Percentiles rank a stretch among this genome's conserved stretches.
Conservation (phyloP, 768 basidiomycete genomes). For the Suillus bovinus region DNA sequence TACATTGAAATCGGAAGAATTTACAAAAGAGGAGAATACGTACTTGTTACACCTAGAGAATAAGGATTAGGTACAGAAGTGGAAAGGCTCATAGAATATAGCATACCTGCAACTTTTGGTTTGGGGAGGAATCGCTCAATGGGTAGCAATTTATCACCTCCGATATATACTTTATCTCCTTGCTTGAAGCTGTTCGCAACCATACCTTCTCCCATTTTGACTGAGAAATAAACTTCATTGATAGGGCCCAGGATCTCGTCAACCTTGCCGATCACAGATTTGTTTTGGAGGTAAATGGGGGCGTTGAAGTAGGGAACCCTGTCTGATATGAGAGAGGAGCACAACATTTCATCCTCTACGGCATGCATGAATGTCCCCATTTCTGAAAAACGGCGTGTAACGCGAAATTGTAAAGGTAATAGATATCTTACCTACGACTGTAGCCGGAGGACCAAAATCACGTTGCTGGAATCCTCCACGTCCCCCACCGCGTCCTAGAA, state of each 20-base stretch:
- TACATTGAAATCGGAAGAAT: constrained; percentile 28
- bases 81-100: constrained; percentile 20
- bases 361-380: constrained; percentile 92
- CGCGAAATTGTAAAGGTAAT: not conserved
- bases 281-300: constrained; percentile 96
- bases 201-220: constrained; percentile 97
- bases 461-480: constrained; percentile 72
- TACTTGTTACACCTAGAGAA: constrained; percentile 30
- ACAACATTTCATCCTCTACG: constrained; percentile 98
- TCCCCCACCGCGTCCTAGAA: constrained; percentile 57
- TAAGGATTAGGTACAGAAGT: constrained; percentile 7
- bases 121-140: constrained; percentile 97
- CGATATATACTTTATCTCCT: constrained; percentile 98
- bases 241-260: constrained; percentile 99
- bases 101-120: constrained; percentile 80
- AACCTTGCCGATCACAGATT: constrained; percentile 93
- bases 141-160: constrained; percentile 94
- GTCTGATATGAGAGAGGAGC: constrained; percentile 77
- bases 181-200: constrained; percentile 94
- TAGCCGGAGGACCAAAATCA: constrained; percentile 78
- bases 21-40: constrained; percentile 10
- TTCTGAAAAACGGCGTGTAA: constrained; percentile 54
- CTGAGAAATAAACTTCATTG: constrained; percentile 96
- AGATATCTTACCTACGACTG: constrained; percentile 61
- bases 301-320: constrained; percentile 99